phyloP scores from a whole-genome alignment of 106 monocot species.

The Platanthera zijinensis region DNA sequence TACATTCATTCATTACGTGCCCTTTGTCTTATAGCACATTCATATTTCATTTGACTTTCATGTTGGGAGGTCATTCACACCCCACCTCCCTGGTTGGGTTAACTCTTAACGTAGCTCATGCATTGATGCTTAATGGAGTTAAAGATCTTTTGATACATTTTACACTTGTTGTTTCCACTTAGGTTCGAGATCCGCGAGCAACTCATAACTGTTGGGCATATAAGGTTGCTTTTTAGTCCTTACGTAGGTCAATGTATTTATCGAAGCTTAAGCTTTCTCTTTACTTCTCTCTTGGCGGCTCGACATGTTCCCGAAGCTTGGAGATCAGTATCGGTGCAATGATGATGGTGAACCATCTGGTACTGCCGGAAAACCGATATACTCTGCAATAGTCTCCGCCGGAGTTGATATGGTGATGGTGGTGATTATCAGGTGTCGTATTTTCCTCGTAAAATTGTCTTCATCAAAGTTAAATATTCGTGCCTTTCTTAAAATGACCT shows the following conservation, averaged over 20 bases:
- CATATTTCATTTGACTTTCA: too few relatives aligned
- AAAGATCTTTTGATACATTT: background rate
- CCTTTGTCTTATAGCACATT: too few relatives aligned
- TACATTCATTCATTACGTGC: too few relatives aligned
- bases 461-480: too few relatives aligned
- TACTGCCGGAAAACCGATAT: conserved; percentile 91
- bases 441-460: background rate
- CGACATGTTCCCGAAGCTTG: conserved; percentile 40
- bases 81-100: too few relatives aligned
- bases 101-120: too few relatives aligned
- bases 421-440: conserved; percentile 75
- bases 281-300: background rate
- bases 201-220: conserved; percentile 98
- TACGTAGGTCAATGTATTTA: background rate
- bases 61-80: too few relatives aligned
- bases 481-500: background rate
- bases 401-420: conserved; percentile 98
- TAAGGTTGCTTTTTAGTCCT: conserved; percentile 39
- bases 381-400: conserved; percentile 79
- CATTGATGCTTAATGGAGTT: background rate
- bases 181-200: conserved; percentile 73
- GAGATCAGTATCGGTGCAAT: conserved; percentile 77
- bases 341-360: conserved; percentile 98
- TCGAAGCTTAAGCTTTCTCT: conserved; percentile 5
- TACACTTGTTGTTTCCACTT: background rate